Base-by-base conservation (phyloP, 1,284 basidiomycete species). In the Pseudozyma sp. region DNA sequence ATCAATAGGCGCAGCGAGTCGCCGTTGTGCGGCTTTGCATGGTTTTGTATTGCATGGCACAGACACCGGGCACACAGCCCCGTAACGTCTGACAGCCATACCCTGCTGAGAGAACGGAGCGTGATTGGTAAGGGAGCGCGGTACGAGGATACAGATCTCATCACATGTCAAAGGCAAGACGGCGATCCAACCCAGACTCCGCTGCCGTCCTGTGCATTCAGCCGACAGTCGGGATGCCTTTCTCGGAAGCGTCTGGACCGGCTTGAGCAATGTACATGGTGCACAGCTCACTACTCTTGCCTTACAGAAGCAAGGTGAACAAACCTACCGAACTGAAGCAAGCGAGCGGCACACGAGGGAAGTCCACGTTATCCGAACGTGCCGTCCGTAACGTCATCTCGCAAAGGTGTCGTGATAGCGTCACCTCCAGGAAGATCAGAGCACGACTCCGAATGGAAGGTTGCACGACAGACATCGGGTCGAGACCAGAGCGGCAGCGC, bases 161-260 rank as follows among this genome's bases (percentile, higher is more conserved):
- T 31, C 25, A 56, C 44, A 56, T 48, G 53, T 38, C 55, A 57
- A 11, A 53, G 31, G 25, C 44, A 44, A n/a, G 54, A 9, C 55
- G 39, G 45, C 47, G 55, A 57, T 48, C 36, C 35, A 49, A 47
- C 14, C 31, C 38, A 39, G 47, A 57, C 45, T 57, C 55, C 36
- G 55, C 55, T 49, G 53, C 43, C 53, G 53, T 0, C 13, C 11
- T 18, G 14, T 18, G 38, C 39, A 36, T 31, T 16, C 18, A 18
- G 18, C 43, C 10, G 18, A 34, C 38, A 56, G 19, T 34, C 14
- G 8, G 34, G 21, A 38, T 9, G 11, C 5, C 18, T 19, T 18
- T 14, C 13, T 56, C 52, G n/a, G 34, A 47, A 55, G 34, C n/a
- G 53, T 13, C 16, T 18, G 12, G 38, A 39, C 52, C 52, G 25